phyloP scores from a whole-genome alignment of 805 yeast species.

The Lipomyces mesembrius region DNA sequence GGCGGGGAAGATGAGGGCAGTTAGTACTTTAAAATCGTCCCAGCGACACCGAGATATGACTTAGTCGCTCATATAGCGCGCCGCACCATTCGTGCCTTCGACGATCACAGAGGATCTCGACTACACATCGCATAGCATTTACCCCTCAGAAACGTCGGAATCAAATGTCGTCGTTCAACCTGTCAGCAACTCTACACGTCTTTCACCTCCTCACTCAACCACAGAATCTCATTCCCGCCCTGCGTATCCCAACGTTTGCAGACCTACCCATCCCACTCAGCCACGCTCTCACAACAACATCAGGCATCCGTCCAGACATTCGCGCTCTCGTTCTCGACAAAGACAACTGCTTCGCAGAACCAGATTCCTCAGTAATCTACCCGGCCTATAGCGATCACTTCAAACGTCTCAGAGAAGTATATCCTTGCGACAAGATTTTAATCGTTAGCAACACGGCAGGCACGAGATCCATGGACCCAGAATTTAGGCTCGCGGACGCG shows the following conservation, averaged over 20 bases:
- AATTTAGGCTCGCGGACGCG: slow-evolving; percentile 12
- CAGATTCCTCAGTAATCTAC: slow-evolving; percentile 79
- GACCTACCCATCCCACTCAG: slow-evolving; percentile 31
- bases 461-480: slow-evolving; percentile 16
- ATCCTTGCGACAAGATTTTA: slow-evolving; percentile 66
- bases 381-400: slow-evolving; percentile 56
- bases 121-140: no score
- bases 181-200: slow-evolving; percentile 23
- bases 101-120: no score
- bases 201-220: slow-evolving; percentile 14
- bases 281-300: slow-evolving; percentile 14
- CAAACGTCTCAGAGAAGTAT: slow-evolving; percentile 43
- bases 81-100: no score
- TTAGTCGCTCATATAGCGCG: no score
- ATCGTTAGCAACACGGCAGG: slow-evolving; percentile 96
- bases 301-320: slow-evolving; percentile 37
- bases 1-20: no score
- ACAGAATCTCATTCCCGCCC: slow-evolving; percentile 20
- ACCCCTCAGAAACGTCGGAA: background rate
- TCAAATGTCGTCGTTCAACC: slow-evolving; percentile 15
- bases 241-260: slow-evolving; percentile 32
- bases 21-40: no score
- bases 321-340: slow-evolving; percentile 67
- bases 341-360: slow-evolving; percentile 92
- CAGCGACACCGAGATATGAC: no score